Base-by-base conservation (phyloP, 2,329 filamentous ascomycete species). In the Stylonectria norvegica region DNA sequence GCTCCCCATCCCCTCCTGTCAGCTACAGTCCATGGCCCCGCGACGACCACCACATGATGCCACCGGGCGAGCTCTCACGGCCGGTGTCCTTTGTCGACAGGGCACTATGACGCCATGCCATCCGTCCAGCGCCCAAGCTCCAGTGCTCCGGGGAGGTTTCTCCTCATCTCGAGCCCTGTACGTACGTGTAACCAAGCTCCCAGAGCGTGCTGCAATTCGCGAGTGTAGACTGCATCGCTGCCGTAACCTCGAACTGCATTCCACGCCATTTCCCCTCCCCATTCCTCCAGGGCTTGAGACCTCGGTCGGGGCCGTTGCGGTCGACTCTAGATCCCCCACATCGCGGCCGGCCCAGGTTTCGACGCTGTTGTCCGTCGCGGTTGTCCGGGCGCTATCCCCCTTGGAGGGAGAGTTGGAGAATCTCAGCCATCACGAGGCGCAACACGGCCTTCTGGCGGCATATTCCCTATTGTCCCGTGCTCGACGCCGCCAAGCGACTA, bases 101-200 rank as follows among this genome's bases (percentile, higher is more conserved):
- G 33, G 48, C 23, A 42, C 45, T 42, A 54, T 54, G 52, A 57
- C 54, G 52, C 54, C 52, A 57, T 54, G 22, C 38, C 36, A 23
- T 20, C 40, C 34, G 41, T 36, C 36, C 28, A 31, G 19, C 34
- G 30, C 9, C 31, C 22, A 17, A 40, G 40, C 40, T 47, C 44
- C 44, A 47, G 37, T 43, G 36, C 40, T 30, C 37, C 40, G 44
- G 34, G 18, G 34, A 38, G 38, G 36, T 28, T 33, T 31, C 40
- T 35, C 25, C 31, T 20, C 8, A 27, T 23, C 30, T 31, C 22
- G 32, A 9, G n/a, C 28, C n/a, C n/a, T n/a, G n/a, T n/a, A n/a
- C n/a, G n/a, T n/a, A n/a, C n/a, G n/a, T n/a, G n/a, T n/a, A n/a
- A n/a, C n/a, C n/a, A n/a, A n/a, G n/a, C n/a, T n/a, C n/a, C n/a